These are phyloP conservation scores for Clarireedia paspali DNA, from an alignment of 2,329 filamentous ascomycete species.

Conservation along the genomic window DNA sequence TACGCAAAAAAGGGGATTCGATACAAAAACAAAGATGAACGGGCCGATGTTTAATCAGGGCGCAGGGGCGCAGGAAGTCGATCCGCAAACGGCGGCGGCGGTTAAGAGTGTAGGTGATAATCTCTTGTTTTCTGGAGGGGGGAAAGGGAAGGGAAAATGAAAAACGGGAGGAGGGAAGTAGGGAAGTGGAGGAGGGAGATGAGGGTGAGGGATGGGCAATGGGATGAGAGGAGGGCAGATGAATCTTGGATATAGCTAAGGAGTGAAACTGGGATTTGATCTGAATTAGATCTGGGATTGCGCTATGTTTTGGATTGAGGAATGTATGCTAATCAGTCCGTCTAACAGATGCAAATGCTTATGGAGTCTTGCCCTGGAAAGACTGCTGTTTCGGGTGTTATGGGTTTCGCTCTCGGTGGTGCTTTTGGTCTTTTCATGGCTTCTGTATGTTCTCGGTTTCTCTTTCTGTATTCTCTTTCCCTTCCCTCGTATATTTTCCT, in stretches of 20 bases:
- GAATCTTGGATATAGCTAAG: background rate
- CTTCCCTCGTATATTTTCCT: background rate
- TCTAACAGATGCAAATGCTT: constrained; percentile 27
- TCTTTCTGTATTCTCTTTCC: background rate
- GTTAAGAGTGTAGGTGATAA: constrained; percentile 25
- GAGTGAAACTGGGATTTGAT: background rate
- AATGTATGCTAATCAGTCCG: background rate
- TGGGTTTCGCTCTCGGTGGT: constrained; percentile 90
- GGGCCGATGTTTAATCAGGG: constrained; percentile 18
- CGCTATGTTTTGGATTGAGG: background rate
- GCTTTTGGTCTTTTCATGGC: constrained; percentile 98
- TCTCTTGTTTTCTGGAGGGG: too few relatives aligned
- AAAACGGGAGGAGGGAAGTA: background rate
- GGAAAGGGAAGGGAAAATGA: too few relatives aligned
- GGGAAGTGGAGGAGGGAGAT: background rate
- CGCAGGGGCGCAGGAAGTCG: constrained; percentile 13
- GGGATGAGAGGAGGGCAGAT: background rate
- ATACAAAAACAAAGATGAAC: constrained; percentile 17
- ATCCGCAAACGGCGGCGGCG: constrained; percentile 26
- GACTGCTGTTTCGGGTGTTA: constrained; percentile 79
- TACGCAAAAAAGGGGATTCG: too few relatives aligned
- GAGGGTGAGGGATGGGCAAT: background rate
- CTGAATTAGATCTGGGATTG: background rate
- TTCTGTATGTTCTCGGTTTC: constrained; percentile 53
- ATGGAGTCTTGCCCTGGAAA: constrained; percentile 95